phyloP scores from a whole-genome alignment of 1,284 basidiomycete genomes.

The Cryptococcus sp. region DNA sequence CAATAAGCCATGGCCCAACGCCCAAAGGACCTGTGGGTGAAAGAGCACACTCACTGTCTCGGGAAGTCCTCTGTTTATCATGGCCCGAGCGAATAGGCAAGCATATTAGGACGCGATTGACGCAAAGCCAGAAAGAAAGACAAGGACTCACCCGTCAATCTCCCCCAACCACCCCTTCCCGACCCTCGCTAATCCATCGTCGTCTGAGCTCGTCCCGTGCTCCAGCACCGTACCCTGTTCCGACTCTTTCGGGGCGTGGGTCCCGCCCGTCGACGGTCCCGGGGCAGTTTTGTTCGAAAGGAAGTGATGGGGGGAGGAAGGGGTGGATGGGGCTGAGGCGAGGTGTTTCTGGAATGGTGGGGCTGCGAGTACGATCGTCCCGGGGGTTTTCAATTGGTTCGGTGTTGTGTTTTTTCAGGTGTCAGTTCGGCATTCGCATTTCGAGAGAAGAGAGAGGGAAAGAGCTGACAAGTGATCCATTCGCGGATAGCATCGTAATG shows the following conservation, averaged over 20 bases:
- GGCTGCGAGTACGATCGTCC: conserved; percentile 20
- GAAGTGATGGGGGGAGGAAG: conserved; percentile 27
- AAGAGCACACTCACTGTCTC: conserved; percentile 14
- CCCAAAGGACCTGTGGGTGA: background rate
- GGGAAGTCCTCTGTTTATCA: conserved; percentile 16
- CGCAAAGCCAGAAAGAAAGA: background rate
- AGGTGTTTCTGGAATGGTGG: conserved; percentile 29
- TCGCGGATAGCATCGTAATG: conserved; percentile 41
- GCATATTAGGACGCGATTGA: background rate
- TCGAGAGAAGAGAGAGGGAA: no score
- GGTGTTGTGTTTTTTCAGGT: background rate
- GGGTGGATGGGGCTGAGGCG: conserved; percentile 26
- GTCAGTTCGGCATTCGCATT: no score
- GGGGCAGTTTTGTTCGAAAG: conserved; percentile 2
- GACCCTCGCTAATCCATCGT: conserved; percentile 32
- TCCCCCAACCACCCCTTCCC: conserved; percentile 45
- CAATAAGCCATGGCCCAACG: conserved; percentile 3
- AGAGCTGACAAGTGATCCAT: conserved; percentile 40
- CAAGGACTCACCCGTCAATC: conserved; percentile 37
- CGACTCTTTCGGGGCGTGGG: background rate
- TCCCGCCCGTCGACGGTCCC: background rate
- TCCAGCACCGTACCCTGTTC: conserved; percentile 7
- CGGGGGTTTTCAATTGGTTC: no score
- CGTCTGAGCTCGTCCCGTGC: conserved; percentile 24
- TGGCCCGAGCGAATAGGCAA: no score